A percentile compares a stretch with the other conserved stretches of the same genome.
Evolutionary conservation across 202 grass and related monocot genomes (phyloP).

Genomic region (Setaria italica): DNA sequence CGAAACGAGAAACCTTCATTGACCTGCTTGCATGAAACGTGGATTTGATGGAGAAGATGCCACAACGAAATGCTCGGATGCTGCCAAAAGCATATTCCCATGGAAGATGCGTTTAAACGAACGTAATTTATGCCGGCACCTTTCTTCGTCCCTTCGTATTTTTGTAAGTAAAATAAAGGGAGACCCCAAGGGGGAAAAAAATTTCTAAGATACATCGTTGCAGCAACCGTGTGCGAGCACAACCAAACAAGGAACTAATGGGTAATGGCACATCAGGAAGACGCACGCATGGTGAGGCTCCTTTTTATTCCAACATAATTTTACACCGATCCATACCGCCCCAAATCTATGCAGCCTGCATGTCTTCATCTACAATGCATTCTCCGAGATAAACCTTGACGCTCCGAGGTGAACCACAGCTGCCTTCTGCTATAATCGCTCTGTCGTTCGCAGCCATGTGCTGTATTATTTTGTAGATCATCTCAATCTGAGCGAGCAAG

Average conservation of each 20-base stretch:
- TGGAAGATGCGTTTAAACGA: neutral
- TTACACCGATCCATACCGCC: slow-evolving; percentile 38
- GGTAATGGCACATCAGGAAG: slow-evolving; percentile 36
- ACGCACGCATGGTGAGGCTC: slow-evolving; percentile 34
- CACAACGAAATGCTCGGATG: neutral
- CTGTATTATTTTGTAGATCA: slow-evolving; percentile 97
- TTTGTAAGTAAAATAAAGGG: neutral
- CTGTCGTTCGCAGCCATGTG: slow-evolving; percentile 97
- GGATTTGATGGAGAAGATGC: neutral
- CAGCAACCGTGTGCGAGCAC: slow-evolving; percentile 4
- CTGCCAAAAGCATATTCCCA: neutral
- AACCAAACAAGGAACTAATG: slow-evolving; percentile 40
- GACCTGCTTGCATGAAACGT: neutral
- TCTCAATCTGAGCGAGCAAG: slow-evolving; percentile 73
- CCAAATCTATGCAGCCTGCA: slow-evolving; percentile 38
- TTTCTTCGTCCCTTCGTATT: neutral
- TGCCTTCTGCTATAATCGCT: slow-evolving; percentile 93
- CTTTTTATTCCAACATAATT: slow-evolving; percentile 50
- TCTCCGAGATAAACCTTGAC: slow-evolving; percentile 88
- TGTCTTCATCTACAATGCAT: slow-evolving; percentile 80
- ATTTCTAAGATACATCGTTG: slow-evolving; percentile 45
- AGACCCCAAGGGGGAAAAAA: neutral
- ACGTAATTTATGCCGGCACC: neutral
- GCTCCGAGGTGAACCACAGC: slow-evolving; percentile 87
- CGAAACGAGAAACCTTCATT: neutral